phyloP scores from a whole-genome alignment of 176 grass and related monocot genomes.

The Carex littledalei region DNA sequence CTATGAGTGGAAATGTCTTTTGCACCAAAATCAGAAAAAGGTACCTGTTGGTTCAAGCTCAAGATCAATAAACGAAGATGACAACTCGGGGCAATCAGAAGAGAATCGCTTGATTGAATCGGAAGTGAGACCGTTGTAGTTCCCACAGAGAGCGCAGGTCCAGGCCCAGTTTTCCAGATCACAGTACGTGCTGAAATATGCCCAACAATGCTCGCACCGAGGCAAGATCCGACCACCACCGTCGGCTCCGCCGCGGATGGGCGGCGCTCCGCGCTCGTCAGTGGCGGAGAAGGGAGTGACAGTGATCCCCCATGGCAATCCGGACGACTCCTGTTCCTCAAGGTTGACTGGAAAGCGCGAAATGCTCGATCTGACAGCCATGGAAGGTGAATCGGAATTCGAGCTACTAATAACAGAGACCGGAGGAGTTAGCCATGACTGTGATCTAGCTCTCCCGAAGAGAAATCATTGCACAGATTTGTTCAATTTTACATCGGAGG shows the following conservation, averaged over 20 bases:
- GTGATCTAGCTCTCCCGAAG: not conserved
- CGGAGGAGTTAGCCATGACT: not conserved
- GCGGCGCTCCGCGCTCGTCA: constrained; percentile 58
- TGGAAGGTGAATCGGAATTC: constrained; percentile 11
- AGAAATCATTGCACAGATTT: not conserved
- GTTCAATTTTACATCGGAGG: not conserved
- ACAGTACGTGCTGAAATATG: constrained; percentile 58
- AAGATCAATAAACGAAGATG: constrained; percentile 71
- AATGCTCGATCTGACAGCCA: constrained; percentile 69
- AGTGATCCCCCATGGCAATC: constrained; percentile 70
- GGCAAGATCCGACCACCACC: constrained; percentile 47
- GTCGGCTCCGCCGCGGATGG: constrained; percentile 30
- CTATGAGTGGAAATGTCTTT: not conserved
- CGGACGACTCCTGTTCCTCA: constrained; percentile 44
- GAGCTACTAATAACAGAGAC: not conserved
- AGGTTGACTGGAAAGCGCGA: constrained; percentile 55
- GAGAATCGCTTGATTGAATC: constrained; percentile 50
- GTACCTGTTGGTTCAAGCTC: constrained; percentile 52
- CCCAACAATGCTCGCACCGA: constrained; percentile 90
- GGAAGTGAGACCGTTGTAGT: constrained; percentile 59
- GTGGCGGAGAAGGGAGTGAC: constrained; percentile 64
- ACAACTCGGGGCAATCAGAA: constrained; percentile 61
- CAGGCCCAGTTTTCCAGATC: constrained; percentile 88
- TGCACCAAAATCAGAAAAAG: not conserved
- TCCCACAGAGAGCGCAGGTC: constrained; percentile 73